Evolutionary conservation across 148 eudicot genomes (phyloP), one percentile per base, ranked within the genome.

Genomic region (Spergularia bocconei): DNA sequence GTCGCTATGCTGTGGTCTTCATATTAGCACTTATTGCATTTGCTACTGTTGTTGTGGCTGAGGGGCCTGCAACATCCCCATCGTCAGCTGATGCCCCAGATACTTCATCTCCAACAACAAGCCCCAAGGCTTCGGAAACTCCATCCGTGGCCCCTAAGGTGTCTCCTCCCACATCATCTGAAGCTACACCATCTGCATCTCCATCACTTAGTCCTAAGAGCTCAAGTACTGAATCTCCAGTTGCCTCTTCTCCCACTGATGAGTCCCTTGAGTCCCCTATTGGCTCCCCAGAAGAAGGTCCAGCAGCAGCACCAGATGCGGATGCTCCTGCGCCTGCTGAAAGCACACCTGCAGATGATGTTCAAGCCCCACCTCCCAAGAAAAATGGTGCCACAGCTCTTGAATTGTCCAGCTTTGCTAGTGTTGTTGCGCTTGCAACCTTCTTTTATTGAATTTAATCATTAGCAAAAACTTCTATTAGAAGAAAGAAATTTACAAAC

Each of bases 341-440:
- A 67, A 39, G 53, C 20, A 3, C 62, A n/a, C 62, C 63, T 15
- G 63, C 63, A 29, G 73, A 41, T 33, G 73, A 55, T 9, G 73
- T 33, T 16, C 61, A 54, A 13, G 48, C 70, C 29, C 70, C 47
- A 36, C 47, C 62, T 58, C 21, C 73, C 33, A 70, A 70, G 73
- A 70, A 54, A 53, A 70, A 55, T n/a, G 63, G 62, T 70, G 73
- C 61, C 41, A 38, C 48, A 33, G 16, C 73, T 36, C 50, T 70
- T 2, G 19, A 55, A 13, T 70, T 54, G 13, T 70, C 73, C 29
- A 17, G 23, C 12, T 0, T 70, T 36, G 62, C 55, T 53, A 19
- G 73, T 70, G 73, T 70, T 36, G n/a, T 56, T 16, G 73, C 48
- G 17, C 25, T 70, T 10, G 47, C 25, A 11, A 1, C 47, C 17